Conservation (phyloP, 345 rosid species). For the Salix caprea region DNA sequence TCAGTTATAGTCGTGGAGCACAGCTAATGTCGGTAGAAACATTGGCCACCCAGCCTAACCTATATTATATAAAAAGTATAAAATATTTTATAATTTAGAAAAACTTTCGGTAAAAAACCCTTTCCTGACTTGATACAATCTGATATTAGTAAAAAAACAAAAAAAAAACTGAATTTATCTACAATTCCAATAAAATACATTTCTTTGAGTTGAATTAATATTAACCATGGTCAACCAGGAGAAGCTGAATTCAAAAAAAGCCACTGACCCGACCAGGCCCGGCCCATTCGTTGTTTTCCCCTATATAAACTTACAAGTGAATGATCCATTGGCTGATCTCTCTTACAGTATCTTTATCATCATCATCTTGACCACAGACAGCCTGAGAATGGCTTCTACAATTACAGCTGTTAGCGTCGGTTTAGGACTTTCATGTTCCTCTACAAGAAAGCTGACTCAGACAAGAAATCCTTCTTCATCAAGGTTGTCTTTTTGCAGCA, state of each 20-base stretch:
- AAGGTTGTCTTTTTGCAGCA: slow-evolving; percentile 32
- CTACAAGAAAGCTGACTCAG: slow-evolving; percentile 22
- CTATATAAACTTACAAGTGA: background rate
- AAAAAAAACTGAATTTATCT: background rate
- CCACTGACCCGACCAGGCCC: background rate
- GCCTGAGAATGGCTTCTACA: slow-evolving; percentile 40
- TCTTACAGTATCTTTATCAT: background rate
- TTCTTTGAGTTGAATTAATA: background rate
- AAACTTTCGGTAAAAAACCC: no score
- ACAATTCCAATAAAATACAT: background rate
- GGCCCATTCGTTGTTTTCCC: background rate
- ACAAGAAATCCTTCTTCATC: slow-evolving; percentile 26
- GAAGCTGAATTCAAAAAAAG: background rate
- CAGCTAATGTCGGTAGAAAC: no score
- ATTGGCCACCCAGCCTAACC: no score
- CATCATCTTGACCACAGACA: slow-evolving; percentile 1
- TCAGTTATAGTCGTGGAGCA: no score
- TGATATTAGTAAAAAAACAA: no score
- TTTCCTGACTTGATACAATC: no score
- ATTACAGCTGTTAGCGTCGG: slow-evolving; percentile 47
- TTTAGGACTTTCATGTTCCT: slow-evolving; percentile 43
- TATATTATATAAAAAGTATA: no score
- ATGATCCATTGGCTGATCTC: background rate
- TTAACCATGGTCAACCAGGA: background rate
- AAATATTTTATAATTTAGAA: no score